Percentiles rank a stretch among this genome's conserved stretches.
Conservation (phyloP, 2,329 filamentous ascomycete species). For the Sphaerulina musiva region DNA sequence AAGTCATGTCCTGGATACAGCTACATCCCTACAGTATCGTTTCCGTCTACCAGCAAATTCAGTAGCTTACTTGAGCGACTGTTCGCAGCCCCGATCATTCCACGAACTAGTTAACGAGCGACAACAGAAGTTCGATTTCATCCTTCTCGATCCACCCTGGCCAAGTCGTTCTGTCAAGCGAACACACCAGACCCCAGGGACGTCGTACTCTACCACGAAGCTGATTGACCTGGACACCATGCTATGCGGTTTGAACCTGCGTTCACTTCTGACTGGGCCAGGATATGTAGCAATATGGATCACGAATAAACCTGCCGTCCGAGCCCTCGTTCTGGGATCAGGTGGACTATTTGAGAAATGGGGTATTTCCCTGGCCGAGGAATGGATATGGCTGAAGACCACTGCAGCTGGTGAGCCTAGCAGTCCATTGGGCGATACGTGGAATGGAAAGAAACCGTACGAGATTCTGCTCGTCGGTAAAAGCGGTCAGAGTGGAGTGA, state of each 20-base stretch:
- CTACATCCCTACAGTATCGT: background rate
- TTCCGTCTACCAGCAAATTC: constrained; percentile 45
- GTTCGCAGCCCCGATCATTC: constrained; percentile 34
- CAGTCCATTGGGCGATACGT: constrained; percentile 52
- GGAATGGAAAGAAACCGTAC: constrained; percentile 62
- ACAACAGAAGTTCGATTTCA: constrained; percentile 54
- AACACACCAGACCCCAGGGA: constrained; percentile 40
- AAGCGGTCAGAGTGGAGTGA: constrained; percentile 4
- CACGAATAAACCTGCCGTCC: constrained; percentile 60
- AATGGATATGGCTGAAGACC: constrained; percentile 76
- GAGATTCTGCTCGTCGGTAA: constrained; percentile 62
- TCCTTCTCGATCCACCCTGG: constrained; percentile 74
- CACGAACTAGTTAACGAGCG: constrained; percentile 34
- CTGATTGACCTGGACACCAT: constrained; percentile 40
- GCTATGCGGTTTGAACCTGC: constrained; percentile 42
- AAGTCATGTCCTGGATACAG: background rate
- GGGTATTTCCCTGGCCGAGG: constrained; percentile 59
- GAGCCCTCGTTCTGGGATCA: constrained; percentile 50
- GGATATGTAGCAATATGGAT: constrained; percentile 68
- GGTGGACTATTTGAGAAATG: constrained; percentile 54
- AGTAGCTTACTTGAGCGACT: constrained; percentile 47
- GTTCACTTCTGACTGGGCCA: constrained; percentile 46
- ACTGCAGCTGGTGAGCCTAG: constrained; percentile 60
- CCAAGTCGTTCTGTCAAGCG: constrained; percentile 67
- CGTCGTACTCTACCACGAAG: constrained; percentile 30